These are phyloP conservation scores for Sporisorium graminicola DNA, from an alignment of 1,284 basidiomycete genomes.

Conservation along the genomic window DNA sequence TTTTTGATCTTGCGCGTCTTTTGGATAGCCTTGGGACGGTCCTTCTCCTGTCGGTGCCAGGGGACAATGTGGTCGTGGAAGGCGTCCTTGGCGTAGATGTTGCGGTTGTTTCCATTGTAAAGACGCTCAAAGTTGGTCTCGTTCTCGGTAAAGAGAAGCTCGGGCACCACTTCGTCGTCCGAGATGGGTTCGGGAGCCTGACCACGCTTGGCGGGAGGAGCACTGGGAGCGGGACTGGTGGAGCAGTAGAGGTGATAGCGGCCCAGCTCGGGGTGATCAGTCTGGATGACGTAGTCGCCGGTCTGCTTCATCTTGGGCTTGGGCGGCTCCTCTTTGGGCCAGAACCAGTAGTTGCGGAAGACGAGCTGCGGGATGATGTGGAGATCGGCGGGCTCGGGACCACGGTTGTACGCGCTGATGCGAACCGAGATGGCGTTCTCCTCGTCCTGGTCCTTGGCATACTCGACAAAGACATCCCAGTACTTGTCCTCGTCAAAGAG, in stretches of 20 bases:
- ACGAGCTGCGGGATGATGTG: slow-evolving; percentile 95
- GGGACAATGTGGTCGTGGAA: slow-evolving; percentile 97
- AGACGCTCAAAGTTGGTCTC: slow-evolving; percentile 94
- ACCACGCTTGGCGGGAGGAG: slow-evolving; percentile 75
- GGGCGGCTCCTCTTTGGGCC: slow-evolving; percentile 83
- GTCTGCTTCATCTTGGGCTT: slow-evolving; percentile 77
- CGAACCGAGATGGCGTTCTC: slow-evolving; percentile 90
- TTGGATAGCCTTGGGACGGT: slow-evolving; percentile 56
- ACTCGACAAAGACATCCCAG: slow-evolving; percentile 89
- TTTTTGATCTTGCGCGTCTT: slow-evolving; percentile 58
- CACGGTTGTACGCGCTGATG: slow-evolving; percentile 95
- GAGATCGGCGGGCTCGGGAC: slow-evolving; percentile 92
- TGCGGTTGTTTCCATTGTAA: slow-evolving; percentile 81
- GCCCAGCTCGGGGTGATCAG: slow-evolving; percentile 77
- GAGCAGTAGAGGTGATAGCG: slow-evolving; percentile 83
- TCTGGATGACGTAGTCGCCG: slow-evolving; percentile 74
- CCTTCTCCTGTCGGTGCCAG: slow-evolving; percentile 74
- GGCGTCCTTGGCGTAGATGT: slow-evolving; percentile 94
- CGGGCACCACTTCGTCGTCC: slow-evolving; percentile 72
- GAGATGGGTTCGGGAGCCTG: slow-evolving; percentile 68
- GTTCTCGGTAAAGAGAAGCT: slow-evolving; percentile 76
- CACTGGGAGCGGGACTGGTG: slow-evolving; percentile 89
- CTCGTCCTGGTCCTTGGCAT: slow-evolving; percentile 95
- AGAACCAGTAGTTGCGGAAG: slow-evolving; percentile 99
- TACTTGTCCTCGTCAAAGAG: slow-evolving; percentile 92